These are phyloP conservation scores for Alternaria triticimaculans DNA, from an alignment of 2,329 filamentous ascomycete genomes.

Conservation along the genomic window DNA sequence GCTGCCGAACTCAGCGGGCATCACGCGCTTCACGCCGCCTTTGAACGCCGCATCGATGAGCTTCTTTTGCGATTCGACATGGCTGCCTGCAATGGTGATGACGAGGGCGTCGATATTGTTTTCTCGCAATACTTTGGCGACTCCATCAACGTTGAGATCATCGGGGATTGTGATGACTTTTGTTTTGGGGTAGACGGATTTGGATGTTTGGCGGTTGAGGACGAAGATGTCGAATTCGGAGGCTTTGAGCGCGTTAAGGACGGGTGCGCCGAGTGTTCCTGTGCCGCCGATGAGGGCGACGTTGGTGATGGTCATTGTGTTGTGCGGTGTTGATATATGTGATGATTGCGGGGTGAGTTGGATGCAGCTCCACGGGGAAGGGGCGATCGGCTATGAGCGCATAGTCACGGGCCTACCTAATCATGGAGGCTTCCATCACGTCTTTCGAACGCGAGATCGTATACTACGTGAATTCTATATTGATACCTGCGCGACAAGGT, in stretches of 20 bases:
- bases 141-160: constrained; percentile 40
- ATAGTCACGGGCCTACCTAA: not conserved
- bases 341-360: not conserved
- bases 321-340: too few species aligned
- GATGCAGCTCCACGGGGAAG: not conserved
- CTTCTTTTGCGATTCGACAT: constrained; percentile 54
- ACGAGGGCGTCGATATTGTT: constrained; percentile 57
- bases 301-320: constrained; percentile 40
- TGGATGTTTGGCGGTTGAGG: constrained; percentile 44
- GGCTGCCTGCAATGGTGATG: constrained; percentile 57
- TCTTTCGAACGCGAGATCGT: not conserved
- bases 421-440: not conserved
- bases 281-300: constrained; percentile 52
- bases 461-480: fast-evolving
- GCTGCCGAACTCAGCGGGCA: constrained; percentile 66
- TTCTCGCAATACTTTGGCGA: constrained; percentile 52
- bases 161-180: constrained; percentile 51
- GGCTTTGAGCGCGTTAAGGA: constrained; percentile 41
- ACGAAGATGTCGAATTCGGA: constrained; percentile 43
- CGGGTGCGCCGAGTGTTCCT: constrained; percentile 43
- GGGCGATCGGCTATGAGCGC: not conserved
- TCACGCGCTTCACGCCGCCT: constrained; percentile 65
- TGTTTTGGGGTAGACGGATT: constrained; percentile 51
- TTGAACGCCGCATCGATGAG: constrained; percentile 66
- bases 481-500: not conserved